Percentiles rank a stretch among this genome's conserved stretches.
Evolutionary conservation across 2,329 filamentous ascomycete species (phyloP).

Genomic region (Neonectria faginata): DNA sequence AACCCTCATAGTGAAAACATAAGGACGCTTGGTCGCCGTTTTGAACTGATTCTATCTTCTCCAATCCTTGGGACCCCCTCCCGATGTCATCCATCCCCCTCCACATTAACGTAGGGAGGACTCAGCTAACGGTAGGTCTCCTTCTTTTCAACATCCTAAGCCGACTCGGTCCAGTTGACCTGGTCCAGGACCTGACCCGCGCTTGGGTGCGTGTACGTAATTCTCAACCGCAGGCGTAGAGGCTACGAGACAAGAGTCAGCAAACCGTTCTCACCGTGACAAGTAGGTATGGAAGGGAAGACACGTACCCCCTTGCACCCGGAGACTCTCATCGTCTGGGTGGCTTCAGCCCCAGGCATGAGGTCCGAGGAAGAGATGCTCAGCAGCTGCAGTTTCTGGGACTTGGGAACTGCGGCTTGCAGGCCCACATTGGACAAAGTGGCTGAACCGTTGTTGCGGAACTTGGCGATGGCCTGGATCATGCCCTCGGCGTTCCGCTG

Average conservation of each 20-base stretch:
- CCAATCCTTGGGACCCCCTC: slow-evolving; percentile 32
- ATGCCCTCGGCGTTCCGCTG: slow-evolving; percentile 84
- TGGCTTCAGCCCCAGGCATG: slow-evolving; percentile 82
- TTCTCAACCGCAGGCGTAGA: slow-evolving; percentile 85
- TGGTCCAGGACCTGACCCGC: slow-evolving; percentile 84
- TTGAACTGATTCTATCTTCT: slow-evolving; percentile 43
- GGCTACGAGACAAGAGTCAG: slow-evolving; percentile 64
- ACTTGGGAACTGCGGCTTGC: slow-evolving; percentile 96
- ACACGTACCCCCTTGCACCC: slow-evolving; percentile 88
- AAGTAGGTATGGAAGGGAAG: slow-evolving; percentile 1
- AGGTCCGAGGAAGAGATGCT: slow-evolving; percentile 87
- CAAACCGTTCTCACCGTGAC: slow-evolving; percentile 1
- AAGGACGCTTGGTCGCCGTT: slow-evolving; percentile 41
- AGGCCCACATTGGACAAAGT: slow-evolving; percentile 80
- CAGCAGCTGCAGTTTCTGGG: slow-evolving; percentile 91
- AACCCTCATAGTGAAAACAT: slow-evolving; percentile 12
- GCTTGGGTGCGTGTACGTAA: slow-evolving; percentile 80
- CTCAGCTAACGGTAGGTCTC: slow-evolving; percentile 16
- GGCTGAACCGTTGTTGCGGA: slow-evolving; percentile 78
- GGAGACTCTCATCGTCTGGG: slow-evolving; percentile 89
- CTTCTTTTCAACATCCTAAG: slow-evolving; percentile 42
- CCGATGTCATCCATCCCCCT: slow-evolving; percentile 24
- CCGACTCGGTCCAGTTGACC: slow-evolving; percentile 94
- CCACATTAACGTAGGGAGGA: slow-evolving; percentile 28
- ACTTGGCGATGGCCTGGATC: slow-evolving; percentile 85